Percentiles rank a stretch among this genome's conserved stretches.
Conservation (phyloP, 192 early-diverging fungal genomes). For the Chytriomyces confervae region DNA sequence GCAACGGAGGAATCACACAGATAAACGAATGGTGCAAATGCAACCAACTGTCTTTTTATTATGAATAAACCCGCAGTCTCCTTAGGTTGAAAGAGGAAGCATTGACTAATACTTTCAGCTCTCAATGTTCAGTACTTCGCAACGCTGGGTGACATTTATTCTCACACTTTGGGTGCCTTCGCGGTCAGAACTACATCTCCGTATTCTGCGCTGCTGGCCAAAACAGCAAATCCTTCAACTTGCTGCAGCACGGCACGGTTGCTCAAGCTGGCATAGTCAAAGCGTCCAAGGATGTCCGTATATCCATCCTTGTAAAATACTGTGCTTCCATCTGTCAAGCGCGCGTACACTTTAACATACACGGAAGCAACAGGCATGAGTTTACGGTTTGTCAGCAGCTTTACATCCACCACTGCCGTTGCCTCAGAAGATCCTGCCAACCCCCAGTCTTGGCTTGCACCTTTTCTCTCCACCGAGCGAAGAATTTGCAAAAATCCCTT, state of each 20-base stretch:
- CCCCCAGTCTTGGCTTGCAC: constrained; percentile 16
- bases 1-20: no score
- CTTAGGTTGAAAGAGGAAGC: no score
- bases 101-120: no score
- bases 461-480: not conserved
- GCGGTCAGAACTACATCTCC: constrained; percentile 31
- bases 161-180: constrained; percentile 30
- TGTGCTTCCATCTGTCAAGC: constrained; percentile 9
- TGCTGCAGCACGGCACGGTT: constrained; percentile 10
- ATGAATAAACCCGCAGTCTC: no score
- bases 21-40: no score
- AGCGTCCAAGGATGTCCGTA: constrained; percentile 28
- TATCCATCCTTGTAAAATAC: constrained; percentile 39
- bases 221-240: constrained; percentile 21
- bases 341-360: constrained; percentile 29
- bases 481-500: constrained; percentile 31
- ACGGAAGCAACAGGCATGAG: constrained; percentile 23
- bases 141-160: not conserved
- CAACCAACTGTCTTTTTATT: no score
- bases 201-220: constrained; percentile 15
- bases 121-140: no score
- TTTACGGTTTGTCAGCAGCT: not conserved
- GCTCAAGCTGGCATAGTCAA: constrained; percentile 37
- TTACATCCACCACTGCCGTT: not conserved
- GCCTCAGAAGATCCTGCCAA: not conserved